Evolutionary conservation across 1,139 yeast species (phyloP).

Genomic region (Nakaseomyces kungkrabaensis): DNA sequence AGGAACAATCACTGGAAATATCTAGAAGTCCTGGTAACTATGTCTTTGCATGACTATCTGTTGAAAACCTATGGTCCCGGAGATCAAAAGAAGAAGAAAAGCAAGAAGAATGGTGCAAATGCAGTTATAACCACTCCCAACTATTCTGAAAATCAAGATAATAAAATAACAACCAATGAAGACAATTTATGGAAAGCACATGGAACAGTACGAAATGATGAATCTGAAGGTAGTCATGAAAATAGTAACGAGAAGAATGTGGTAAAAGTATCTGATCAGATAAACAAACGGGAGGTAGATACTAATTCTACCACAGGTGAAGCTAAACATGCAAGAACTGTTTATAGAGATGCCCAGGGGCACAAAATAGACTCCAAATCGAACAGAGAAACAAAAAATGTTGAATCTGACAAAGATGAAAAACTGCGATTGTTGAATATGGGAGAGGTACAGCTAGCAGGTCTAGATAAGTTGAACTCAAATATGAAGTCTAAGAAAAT

Average conservation of each 20-base stretch:
- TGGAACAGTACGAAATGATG: background rate
- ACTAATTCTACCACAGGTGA: background rate
- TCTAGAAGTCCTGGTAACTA: background rate
- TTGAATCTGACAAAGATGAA: slow-evolving; percentile 16
- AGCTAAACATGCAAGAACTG: too few relatives aligned
- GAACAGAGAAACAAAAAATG: too few relatives aligned
- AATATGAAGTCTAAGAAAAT: background rate
- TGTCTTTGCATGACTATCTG: slow-evolving; percentile 14
- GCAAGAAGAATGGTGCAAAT: slow-evolving; percentile 6
- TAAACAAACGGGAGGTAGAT: background rate
- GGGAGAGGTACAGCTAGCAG: slow-evolving; percentile 36
- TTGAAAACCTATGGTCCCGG: slow-evolving; percentile 16
- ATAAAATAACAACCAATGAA: background rate
- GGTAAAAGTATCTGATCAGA: background rate
- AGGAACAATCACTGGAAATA: too few relatives aligned
- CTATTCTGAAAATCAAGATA: slow-evolving; percentile 6
- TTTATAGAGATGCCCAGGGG: slow-evolving; percentile 51
- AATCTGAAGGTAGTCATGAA: background rate
- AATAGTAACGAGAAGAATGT: background rate
- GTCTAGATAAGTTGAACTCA: background rate
- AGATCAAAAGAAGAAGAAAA: slow-evolving; percentile 13
- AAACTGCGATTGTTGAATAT: slow-evolving; percentile 32
- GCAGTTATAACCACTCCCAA: too few relatives aligned
- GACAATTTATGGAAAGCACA: background rate
- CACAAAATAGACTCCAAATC: slow-evolving; percentile 30